A percentile compares a stretch with the other conserved stretches of the same genome.
These are phyloP conservation scores for Zarea fungicola DNA, from an alignment of 2,329 filamentous ascomycete species.

Conservation along the genomic window DNA sequence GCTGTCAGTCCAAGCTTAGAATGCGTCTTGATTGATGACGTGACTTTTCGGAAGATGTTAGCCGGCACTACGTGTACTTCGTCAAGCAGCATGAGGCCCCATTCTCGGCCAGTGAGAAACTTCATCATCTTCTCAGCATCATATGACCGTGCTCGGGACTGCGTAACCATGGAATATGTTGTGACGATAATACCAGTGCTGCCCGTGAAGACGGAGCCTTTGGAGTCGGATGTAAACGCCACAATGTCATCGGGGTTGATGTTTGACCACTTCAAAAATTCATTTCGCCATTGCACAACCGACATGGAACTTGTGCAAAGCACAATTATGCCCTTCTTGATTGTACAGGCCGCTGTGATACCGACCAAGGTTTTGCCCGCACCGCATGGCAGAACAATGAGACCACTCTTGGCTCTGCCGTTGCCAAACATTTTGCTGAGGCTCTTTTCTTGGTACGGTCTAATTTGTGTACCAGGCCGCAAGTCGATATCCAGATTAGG, in stretches of 20 bases:
- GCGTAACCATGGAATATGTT: conserved; percentile 98
- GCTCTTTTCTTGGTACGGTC: conserved; percentile 94
- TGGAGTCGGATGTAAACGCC: conserved; percentile 91
- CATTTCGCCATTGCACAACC: conserved; percentile 91
- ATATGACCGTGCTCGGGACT: conserved; percentile 78
- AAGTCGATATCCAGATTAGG: conserved; percentile 91
- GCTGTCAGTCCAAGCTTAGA: conserved; percentile 93
- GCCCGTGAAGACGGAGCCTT: conserved; percentile 70
- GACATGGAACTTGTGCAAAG: conserved; percentile 98
- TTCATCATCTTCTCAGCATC: conserved; percentile 98
- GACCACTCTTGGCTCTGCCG: conserved; percentile 91
- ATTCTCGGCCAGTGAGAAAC: conserved; percentile 82
- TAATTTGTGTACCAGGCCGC: conserved; percentile 81
- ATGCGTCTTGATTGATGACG: conserved; percentile 87
- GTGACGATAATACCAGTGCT: conserved; percentile 96
- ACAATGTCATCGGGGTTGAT: conserved; percentile 88
- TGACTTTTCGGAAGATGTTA: conserved; percentile 92
- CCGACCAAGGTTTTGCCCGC: conserved; percentile 96
- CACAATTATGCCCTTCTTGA: conserved; percentile 94
- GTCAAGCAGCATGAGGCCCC: conserved; percentile 95
- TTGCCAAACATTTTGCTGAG: conserved; percentile 99
- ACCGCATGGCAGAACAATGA: conserved; percentile 94
- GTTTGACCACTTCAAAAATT: conserved; percentile 98
- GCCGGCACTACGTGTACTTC: conserved; percentile 98
- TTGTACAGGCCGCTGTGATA: conserved; percentile 96